phyloP scores from a whole-genome alignment of 2,329 filamentous ascomycete genomes.

The Colletotrichum destructivum region DNA sequence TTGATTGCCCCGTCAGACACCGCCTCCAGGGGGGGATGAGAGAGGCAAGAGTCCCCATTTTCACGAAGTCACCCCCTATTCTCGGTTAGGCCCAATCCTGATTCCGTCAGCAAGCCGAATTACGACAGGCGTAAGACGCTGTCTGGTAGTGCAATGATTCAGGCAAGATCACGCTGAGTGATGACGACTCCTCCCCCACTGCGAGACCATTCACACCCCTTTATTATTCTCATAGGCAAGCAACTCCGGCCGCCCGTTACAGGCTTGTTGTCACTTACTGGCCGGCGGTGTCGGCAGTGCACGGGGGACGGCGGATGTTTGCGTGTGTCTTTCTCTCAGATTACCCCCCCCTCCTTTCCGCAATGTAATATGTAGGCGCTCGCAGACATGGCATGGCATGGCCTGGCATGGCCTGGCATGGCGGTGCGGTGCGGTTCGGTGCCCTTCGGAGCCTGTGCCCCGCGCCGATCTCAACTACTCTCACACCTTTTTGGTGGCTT shows the following conservation, averaged over 20 bases:
- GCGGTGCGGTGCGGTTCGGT: neutral
- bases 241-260: neutral
- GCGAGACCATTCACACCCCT: neutral
- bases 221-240: neutral
- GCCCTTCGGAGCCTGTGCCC: constrained; percentile 13
- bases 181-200: constrained; percentile 16
- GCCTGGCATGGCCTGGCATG: neutral
- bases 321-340: neutral
- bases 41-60: constrained; percentile 8
- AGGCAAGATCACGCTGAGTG: constrained; percentile 13
- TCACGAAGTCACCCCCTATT: constrained; percentile 12
- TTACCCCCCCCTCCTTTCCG: neutral
- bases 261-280: neutral
- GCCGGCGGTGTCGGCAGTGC: neutral
- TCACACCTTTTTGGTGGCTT: constrained; percentile 11
- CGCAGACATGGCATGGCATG: neutral
- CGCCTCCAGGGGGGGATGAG: neutral
- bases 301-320: neutral
- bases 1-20: neutral
- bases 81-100: constrained; percentile 15
- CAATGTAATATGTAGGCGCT: neutral
- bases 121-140: neutral
- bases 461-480: constrained; percentile 14
- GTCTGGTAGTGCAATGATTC: neutral
- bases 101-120: neutral